A percentile compares a stretch with the other conserved stretches of the same genome.
Conservation (phyloP, 805 yeast species). For the Saccharomycodes ludwigii region DNA sequence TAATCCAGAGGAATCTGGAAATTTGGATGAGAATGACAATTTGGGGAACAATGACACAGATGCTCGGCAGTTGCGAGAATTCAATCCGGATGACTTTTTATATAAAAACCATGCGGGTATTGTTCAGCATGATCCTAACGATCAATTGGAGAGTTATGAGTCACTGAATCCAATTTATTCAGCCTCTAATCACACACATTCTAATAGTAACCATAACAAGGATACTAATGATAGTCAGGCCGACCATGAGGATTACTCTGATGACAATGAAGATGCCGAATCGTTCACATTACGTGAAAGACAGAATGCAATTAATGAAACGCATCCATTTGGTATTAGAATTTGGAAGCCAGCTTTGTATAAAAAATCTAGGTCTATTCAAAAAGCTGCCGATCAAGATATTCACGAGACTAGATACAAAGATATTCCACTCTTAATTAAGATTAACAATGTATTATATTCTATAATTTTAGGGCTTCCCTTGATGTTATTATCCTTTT, state of each 20-base stretch:
- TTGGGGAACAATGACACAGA: too few relatives aligned
- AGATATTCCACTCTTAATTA: slow-evolving; percentile 21
- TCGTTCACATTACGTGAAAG: slow-evolving; percentile 83
- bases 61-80: too few relatives aligned
- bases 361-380: slow-evolving; percentile 85
- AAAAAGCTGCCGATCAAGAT: slow-evolving; percentile 82
- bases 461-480: slow-evolving; percentile 56
- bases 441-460: slow-evolving; percentile 67
- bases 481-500: slow-evolving; percentile 39
- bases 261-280: slow-evolving; percentile 40
- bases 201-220: slow-evolving; percentile 9
- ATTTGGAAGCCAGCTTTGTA: slow-evolving; percentile 98
- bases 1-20: too few relatives aligned
- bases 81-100: too few relatives aligned
- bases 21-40: too few relatives aligned
- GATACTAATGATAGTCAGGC: slow-evolving; percentile 17
- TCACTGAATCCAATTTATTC: too few relatives aligned
- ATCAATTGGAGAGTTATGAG: too few relatives aligned
- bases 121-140: too few relatives aligned
- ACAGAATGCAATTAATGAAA: slow-evolving; percentile 90
- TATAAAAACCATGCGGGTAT: too few relatives aligned
- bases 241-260: too few relatives aligned
- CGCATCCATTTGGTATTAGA: slow-evolving; percentile 97
- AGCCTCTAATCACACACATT: too few relatives aligned
- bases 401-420: slow-evolving; percentile 56